Base-by-base conservation (phyloP, 1,139 yeast genomes). In the Protomyces gravidus region DNA sequence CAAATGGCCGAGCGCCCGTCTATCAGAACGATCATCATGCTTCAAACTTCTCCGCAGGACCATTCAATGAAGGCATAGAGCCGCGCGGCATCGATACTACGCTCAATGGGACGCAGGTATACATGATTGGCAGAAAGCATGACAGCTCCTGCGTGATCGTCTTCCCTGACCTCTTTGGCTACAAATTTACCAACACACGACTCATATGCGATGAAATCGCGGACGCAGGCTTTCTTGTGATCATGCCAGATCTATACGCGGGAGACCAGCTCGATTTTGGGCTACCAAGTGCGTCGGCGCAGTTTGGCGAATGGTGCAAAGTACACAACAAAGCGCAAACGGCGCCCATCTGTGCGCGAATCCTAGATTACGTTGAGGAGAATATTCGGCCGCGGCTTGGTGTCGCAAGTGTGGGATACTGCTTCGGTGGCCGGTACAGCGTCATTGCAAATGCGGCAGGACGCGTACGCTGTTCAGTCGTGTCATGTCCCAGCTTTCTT, bases 361-460 rank as follows among this genome's bases (percentile, higher is more conserved):
- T 63, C 5, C 30, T 63, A 21, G 63, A 52, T 28, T 60, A 49
- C 49, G 48, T 53, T 32, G 63, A 63, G 60, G 62, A 60, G 61
- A 56, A 60, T 28, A 62, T 49, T 21, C 65, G 65, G 7, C 59
- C 58, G 5, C 61, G 63, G 19, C 49, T 46, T 13, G 60, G 63
- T 32, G 46, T 60, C 39, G 63, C 61, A 33, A 33, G 62, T 5
- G 63, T 63, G 25, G 65, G 65, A 1, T 63, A 62, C 64, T 63
- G 65, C 57, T 63, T 60, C 40, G 65, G 65, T 13, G 65, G 61
- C 6, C 63, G 63, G 55, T 63, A 63, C 58, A 63, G 28, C 71
- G 68, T 13, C 57, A 40, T 53, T 32, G 58, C 58, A n/a, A 53
- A 53, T 39, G 47, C 51, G 9, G 49, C 58, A 21, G 58, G 58